Base-by-base conservation (phyloP, 306 rosid genomes). In the Trifolium subterraneum region DNA sequence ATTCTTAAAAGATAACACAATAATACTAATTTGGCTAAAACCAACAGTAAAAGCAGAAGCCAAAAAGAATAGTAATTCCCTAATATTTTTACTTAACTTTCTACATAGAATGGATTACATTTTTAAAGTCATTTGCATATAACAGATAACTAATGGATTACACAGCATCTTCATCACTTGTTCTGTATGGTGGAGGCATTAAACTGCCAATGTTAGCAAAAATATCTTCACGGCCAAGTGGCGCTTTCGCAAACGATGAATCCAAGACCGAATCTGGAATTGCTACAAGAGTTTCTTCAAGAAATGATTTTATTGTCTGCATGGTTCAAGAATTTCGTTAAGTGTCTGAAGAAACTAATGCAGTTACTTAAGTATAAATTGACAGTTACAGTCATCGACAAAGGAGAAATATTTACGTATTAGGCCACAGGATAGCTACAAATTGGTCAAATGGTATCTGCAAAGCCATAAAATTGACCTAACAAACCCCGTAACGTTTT, bases 241-340 rank as follows among this genome's bases (percentile, higher is more conserved):
- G 83, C 13, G 84, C 83, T 54, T 65, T 81, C 2, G 35, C 86
- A 58, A 92, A 55, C 11, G 97, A 83, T 27, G 94, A 77, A 81
- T 92, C 99, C 92, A 90, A 66, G 29, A 92, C 93, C 1, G 73
- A 81, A 74, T 92, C 96, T 10, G 99, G 99, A 78, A 94, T 82
- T 52, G 93, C 93, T 12, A 80, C 90, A 3, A 92, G 85, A 70
- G 99, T 86, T 79, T 94, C 99, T 33, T 94, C 97, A 10, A 92
- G 83, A 76, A 92, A 90, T 68, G 96, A 88, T 81, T 92, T 87
- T 61, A 94, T 51, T 12, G 96, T 86, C 97, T 92, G 74, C 94
- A 83, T 50, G 33, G 68, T 83, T 75, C 19, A 76, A 80, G 22
- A 85, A 56, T 27, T 10, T 36, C 2, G 52, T 61, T 67, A 15